A percentile compares a stretch with the other conserved stretches of the same genome.
These are phyloP conservation scores for Arctium lappa DNA, from an alignment of 129 eudicot species.

Conservation along the genomic window DNA sequence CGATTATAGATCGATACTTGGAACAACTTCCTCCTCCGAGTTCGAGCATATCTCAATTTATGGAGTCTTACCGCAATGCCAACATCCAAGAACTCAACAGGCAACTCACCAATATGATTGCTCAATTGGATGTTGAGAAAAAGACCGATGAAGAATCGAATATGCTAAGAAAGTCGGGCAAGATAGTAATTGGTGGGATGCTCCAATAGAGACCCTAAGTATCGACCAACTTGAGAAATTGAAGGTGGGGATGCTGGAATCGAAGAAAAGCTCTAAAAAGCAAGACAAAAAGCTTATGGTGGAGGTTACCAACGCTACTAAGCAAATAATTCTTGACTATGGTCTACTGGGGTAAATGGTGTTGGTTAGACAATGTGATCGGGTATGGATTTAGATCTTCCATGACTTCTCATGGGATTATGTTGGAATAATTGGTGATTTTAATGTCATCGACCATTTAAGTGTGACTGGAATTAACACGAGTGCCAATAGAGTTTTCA, in stretches of 20 bases:
- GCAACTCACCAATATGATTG: constrained; percentile 26
- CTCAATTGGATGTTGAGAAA: constrained; percentile 29
- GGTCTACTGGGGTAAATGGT: not conserved
- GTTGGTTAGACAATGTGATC: not conserved
- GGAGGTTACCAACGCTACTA: not conserved
- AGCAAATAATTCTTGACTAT: not conserved
- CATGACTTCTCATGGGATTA: constrained; percentile 30
- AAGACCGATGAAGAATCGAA: constrained; percentile 28
- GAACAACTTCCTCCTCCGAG: constrained; percentile 6
- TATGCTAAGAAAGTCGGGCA: constrained; percentile 19
- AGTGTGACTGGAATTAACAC: no score
- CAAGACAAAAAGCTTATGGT: constrained; percentile 5
- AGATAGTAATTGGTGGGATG: constrained; percentile 43
- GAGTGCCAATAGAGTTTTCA: no score
- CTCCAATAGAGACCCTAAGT: constrained; percentile 23
- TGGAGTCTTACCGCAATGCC: constrained; percentile 33
- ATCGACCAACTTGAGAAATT: constrained; percentile 30
- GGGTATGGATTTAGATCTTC: constrained; percentile 14
- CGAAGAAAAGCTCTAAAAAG: constrained; percentile 21
- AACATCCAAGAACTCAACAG: constrained; percentile 28
- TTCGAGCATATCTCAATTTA: constrained; percentile 10
- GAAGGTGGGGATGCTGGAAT: constrained; percentile 25
- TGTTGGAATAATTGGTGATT: not conserved
- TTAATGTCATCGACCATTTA: no score
- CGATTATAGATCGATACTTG: constrained; percentile 21